Evolutionary conservation across 1,139 yeast genomes (phyloP).

Genomic region (Blastobotrys aristatus): DNA sequence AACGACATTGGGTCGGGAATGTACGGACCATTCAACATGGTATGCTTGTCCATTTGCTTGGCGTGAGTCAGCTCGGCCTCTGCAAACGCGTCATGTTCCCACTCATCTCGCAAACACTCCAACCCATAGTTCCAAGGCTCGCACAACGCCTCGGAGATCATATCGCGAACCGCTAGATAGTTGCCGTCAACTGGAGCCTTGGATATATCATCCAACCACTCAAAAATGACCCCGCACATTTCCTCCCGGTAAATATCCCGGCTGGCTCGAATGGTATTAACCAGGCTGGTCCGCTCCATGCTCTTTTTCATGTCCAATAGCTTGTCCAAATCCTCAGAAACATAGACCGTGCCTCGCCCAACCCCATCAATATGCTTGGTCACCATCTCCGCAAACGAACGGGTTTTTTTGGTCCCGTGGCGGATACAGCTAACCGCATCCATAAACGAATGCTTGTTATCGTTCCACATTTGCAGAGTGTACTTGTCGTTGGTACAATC

Average conservation of each 20-base stretch:
- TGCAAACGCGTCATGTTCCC: not conserved
- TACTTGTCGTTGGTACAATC: conserved; percentile 42
- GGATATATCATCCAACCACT: conserved; percentile 60
- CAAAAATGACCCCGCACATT: conserved; percentile 66
- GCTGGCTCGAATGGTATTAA: conserved; percentile 60
- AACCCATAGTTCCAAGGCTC: conserved; percentile 47
- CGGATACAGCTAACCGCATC: conserved; percentile 68
- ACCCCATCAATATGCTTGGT: conserved; percentile 55
- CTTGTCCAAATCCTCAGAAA: conserved; percentile 48
- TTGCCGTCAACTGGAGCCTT: conserved; percentile 52
- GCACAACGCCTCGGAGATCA: conserved; percentile 52
- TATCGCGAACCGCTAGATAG: conserved; percentile 44
- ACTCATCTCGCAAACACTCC: not conserved
- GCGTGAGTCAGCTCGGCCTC: conserved; percentile 11
- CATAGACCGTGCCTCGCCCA: conserved; percentile 67
- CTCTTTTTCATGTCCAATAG: conserved; percentile 51
- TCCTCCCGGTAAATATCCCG: conserved; percentile 77
- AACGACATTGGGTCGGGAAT: conserved; percentile 20
- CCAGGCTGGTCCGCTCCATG: conserved; percentile 56
- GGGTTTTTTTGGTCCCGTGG: conserved; percentile 57
- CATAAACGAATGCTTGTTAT: conserved; percentile 66
- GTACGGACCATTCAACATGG: conserved; percentile 20
- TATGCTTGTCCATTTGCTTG: conserved; percentile 15
- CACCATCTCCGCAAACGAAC: conserved; percentile 71
- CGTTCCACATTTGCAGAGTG: conserved; percentile 66